Percentiles rank a stretch among this genome's conserved stretches.
phyloP scores from a whole-genome alignment of 495 filamentous ascomycete genomes.

The Tuber indicum region DNA sequence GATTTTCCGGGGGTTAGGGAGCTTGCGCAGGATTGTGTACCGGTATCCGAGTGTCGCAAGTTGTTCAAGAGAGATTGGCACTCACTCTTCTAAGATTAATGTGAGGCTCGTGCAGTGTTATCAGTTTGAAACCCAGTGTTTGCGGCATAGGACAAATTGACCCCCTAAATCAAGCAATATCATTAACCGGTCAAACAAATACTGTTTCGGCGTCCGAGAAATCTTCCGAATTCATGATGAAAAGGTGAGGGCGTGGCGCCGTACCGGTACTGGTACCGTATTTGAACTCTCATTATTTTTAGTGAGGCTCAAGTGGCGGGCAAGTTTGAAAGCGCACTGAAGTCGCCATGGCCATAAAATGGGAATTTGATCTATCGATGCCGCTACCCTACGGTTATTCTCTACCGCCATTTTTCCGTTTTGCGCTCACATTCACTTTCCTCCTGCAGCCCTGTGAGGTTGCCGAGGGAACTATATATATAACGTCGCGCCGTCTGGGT shows the following conservation, averaged over 20 bases:
- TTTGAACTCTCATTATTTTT: neutral
- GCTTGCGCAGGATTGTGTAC: neutral
- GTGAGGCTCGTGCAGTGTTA: neutral
- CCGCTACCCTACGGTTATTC: neutral
- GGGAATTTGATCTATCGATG: neutral
- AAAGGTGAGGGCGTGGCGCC: neutral
- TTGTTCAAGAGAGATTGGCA: neutral
- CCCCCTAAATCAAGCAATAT: neutral
- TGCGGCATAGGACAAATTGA: neutral
- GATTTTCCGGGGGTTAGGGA: neutral
- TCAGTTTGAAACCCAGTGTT: neutral
- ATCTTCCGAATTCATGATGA: neutral
- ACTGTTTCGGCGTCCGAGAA: neutral
- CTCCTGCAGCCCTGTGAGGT: constrained; percentile 1
- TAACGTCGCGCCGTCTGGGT: neutral
- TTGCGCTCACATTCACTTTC: neutral
- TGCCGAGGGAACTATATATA: neutral
- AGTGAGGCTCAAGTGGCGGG: neutral
- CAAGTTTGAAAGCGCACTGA: neutral
- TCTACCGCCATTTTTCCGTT: neutral
- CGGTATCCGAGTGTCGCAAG: neutral
- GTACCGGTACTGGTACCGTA: no score
- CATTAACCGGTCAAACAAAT: neutral
- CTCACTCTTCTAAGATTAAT: neutral
- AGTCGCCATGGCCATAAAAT: constrained; percentile 4